Conservation (phyloP, 2,329 filamentous ascomycete species). For the Phyllosticta paracitricarpa region DNA sequence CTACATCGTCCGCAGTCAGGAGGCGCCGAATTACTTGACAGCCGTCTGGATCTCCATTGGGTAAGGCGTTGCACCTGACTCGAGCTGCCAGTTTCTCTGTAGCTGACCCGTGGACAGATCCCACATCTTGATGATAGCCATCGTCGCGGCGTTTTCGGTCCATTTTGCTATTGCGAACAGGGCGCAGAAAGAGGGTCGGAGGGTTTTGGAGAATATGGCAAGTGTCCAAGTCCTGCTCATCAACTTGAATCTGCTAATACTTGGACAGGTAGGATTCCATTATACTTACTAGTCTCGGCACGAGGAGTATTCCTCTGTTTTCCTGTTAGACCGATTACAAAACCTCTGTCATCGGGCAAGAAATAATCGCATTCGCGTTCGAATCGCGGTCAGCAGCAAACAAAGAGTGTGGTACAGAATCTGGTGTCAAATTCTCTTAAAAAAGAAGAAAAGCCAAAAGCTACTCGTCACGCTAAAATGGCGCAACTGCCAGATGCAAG, state of each 20-base stretch:
- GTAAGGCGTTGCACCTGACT: slow-evolving; percentile 14
- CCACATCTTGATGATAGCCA: slow-evolving; percentile 47
- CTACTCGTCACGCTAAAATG: too few relatives aligned
- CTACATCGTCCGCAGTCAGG: slow-evolving; percentile 52
- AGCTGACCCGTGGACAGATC: slow-evolving; percentile 28
- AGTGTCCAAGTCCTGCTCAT: slow-evolving; percentile 7
- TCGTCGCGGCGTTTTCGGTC: slow-evolving; percentile 42
- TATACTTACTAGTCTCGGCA: slow-evolving; percentile 32
- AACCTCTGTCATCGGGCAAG: too few relatives aligned
- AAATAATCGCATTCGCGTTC: too few relatives aligned
- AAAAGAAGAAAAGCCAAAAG: too few relatives aligned
- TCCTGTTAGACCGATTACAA: too few relatives aligned
- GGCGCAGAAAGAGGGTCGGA: slow-evolving; percentile 37
- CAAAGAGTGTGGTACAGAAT: too few relatives aligned
- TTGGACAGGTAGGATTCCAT: slow-evolving; percentile 31
- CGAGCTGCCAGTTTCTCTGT: neutral
- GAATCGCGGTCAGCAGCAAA: too few relatives aligned
- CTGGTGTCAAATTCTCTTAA: too few relatives aligned
- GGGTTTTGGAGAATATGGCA: slow-evolving; percentile 39
- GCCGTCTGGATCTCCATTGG: slow-evolving; percentile 60
- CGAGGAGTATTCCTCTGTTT: neutral
- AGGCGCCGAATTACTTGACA: slow-evolving; percentile 54
- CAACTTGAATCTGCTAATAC: slow-evolving; percentile 1
- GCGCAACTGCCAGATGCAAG: too few relatives aligned
- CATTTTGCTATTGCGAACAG: slow-evolving; percentile 46